A percentile compares a stretch with the other conserved stretches of the same genome.
phyloP scores from a whole-genome alignment of 495 filamentous ascomycete genomes.

The Penicillium silybi region DNA sequence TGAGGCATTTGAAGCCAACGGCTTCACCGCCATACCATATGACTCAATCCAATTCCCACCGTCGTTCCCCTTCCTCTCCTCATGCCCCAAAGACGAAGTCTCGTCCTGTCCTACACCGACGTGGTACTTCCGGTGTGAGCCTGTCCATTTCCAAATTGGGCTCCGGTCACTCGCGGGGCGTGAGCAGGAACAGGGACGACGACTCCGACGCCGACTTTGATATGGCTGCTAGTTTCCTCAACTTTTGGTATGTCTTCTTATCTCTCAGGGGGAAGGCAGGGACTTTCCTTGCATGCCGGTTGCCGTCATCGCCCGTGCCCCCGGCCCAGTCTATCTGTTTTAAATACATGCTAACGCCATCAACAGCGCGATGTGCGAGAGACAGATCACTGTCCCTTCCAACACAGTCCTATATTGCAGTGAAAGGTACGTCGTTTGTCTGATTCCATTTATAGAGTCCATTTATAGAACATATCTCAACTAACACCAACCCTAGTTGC shows the following conservation, averaged over 20 bases:
- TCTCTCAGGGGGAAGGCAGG: constrained; percentile 17
- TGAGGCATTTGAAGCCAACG: constrained; percentile 26
- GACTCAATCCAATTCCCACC: constrained; percentile 41
- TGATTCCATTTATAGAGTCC: background rate
- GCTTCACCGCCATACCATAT: constrained; percentile 42
- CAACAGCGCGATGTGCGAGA: constrained; percentile 58
- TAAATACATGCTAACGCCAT: constrained; percentile 24
- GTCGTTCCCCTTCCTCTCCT: constrained; percentile 33
- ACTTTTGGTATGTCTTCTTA: constrained; percentile 58
- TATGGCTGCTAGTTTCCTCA: constrained; percentile 61
- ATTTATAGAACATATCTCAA: background rate
- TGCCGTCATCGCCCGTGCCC: constrained; percentile 12
- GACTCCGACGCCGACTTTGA: constrained; percentile 41
- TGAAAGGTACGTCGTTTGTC: constrained; percentile 42
- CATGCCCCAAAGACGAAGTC: constrained; percentile 33
- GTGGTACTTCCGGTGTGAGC: constrained; percentile 32
- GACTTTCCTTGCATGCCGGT: constrained; percentile 22
- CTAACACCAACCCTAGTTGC: constrained; percentile 33
- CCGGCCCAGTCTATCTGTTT: background rate
- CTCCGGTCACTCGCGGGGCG: constrained; percentile 21
- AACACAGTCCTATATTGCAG: constrained; percentile 57
- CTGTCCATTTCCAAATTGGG: constrained; percentile 40
- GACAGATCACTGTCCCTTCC: constrained; percentile 63
- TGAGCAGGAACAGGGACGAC: constrained; percentile 31
- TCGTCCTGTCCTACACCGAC: constrained; percentile 35